Evolutionary conservation across 1,284 basidiomycete species (phyloP).

Genomic region (Sanghuangporus sanghuang): DNA sequence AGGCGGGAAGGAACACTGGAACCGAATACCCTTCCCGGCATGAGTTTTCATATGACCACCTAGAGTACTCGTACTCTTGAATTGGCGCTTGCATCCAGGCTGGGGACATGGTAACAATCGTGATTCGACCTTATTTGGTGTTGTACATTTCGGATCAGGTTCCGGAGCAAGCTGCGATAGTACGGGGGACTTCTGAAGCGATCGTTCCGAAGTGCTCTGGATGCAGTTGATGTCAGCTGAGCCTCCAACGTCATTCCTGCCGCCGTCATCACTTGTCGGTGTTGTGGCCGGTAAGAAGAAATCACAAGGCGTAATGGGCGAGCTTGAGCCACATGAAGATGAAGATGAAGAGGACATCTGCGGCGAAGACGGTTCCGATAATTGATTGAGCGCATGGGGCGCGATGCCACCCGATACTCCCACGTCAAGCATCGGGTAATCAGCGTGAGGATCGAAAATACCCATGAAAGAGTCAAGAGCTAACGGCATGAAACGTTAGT

Average conservation of each 20-base stretch:
- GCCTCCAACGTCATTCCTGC: background rate
- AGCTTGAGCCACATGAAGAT: conserved; percentile 7
- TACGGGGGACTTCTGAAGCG: conserved; percentile 1
- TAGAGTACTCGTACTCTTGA: conserved; percentile 18
- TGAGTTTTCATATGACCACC: conserved; percentile 18
- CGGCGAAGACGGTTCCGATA: conserved; percentile 14
- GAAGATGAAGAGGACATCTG: conserved; percentile 15
- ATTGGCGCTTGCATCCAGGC: conserved; percentile 16
- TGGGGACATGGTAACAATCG: conserved; percentile 17
- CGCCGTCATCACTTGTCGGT: background rate
- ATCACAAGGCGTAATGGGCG: conserved; percentile 13
- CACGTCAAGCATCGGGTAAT: conserved; percentile 10
- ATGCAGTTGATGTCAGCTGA: background rate
- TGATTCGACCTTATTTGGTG: conserved; percentile 4
- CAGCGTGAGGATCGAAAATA: conserved; percentile 4
- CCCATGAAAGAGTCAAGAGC: conserved; percentile 14
- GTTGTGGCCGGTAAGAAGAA: conserved; percentile 7
- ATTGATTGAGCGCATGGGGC: conserved; percentile 1
- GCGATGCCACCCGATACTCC: background rate
- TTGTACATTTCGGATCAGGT: background rate
- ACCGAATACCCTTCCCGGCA: conserved; percentile 16
- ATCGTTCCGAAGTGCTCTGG: background rate
- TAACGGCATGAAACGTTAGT: background rate
- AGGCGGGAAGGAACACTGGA: conserved; percentile 18
- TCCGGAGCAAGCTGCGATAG: background rate